Evolutionary conservation across 78 protist genomes (phyloP).

Genomic region (Emiliania huxleyi): DNA sequence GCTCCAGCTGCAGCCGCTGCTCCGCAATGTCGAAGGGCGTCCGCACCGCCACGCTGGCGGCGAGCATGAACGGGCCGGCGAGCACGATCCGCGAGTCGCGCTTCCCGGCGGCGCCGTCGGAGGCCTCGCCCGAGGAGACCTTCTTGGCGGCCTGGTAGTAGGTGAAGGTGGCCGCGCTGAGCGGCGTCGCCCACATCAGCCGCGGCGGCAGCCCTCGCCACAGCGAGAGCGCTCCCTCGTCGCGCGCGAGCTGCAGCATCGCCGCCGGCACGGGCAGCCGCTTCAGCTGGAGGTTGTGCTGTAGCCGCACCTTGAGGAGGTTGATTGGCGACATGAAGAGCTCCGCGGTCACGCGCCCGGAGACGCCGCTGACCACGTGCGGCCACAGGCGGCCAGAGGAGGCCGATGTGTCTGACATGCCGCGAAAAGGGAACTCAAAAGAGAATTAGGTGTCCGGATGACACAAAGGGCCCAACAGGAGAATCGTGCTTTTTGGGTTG

Average conservation of each 20-base stretch:
- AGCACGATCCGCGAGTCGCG: neutral
- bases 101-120: neutral
- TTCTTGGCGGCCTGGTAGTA: neutral
- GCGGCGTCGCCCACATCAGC: neutral
- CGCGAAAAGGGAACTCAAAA: too few species aligned
- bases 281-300: neutral
- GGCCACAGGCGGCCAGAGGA: neutral
- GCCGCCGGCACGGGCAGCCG: neutral
- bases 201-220: conserved; percentile 13
- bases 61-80: neutral
- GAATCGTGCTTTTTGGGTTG: too few species aligned
- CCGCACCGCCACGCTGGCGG: neutral
- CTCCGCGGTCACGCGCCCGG: neutral
- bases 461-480: too few species aligned
- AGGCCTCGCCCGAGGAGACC: neutral
- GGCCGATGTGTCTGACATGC: too few species aligned
- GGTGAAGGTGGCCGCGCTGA: neutral
- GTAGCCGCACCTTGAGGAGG: conserved; percentile 18
- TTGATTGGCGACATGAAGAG: neutral
- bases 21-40: conserved; percentile 8
- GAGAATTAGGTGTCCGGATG: too few species aligned
- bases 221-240: neutral
- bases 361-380: neutral
- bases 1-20: neutral
- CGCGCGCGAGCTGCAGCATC: neutral